Evolutionary conservation across 1,139 yeast species (phyloP), one percentile per base, ranked within the genome.

Genomic region (Lodderomyces metapsilosis): DNA sequence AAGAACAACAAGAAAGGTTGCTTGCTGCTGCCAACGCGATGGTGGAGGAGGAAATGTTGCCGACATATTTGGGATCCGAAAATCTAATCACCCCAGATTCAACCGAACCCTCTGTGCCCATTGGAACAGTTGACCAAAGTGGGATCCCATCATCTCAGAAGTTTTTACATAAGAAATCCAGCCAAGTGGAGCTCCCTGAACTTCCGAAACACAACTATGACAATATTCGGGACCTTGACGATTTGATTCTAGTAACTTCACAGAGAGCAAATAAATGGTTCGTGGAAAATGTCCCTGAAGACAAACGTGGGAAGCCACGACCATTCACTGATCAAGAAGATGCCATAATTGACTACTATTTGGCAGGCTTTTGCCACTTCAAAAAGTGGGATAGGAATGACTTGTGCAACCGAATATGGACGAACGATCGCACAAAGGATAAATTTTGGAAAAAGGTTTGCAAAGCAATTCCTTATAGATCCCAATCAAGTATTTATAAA

Each of bases 401-500:
- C 42, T 76, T 88, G 5, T 85, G 96, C 60, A 80, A 81, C 50
- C 69, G 97, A 36, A 87, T 91, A 28, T 91, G 98, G 98, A 72
- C 91, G 6, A 80, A 80, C 49, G 92, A 85, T 50, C 75, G 96
- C 18, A 80, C 80, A 48, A 88, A 87, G 62, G 97, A 89, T 61
- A 82, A 78, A 50, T 88, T 91, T 54, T 91, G 98, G 98, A 95
- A 86, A 49, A 71, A 78, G 25, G 67, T 89, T 15, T 83, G 89
- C 36, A 74, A 78, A 40, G 91, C 88, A 1, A 63, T 91, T 37
- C 96, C 96, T 1, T 79, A 84, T 51, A 73, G 98, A 55, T 82
- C 95, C 0, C 70, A 96, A 39, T 94, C 96, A 0, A 84, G 94
- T 10, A 80, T 91, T 5, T 91, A 91, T 65, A 91, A 91, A 59